Percentiles rank a stretch among this genome's conserved stretches.
Conservation (phyloP, 2,329 filamentous ascomycete genomes). For the Anisogramma anomala region DNA sequence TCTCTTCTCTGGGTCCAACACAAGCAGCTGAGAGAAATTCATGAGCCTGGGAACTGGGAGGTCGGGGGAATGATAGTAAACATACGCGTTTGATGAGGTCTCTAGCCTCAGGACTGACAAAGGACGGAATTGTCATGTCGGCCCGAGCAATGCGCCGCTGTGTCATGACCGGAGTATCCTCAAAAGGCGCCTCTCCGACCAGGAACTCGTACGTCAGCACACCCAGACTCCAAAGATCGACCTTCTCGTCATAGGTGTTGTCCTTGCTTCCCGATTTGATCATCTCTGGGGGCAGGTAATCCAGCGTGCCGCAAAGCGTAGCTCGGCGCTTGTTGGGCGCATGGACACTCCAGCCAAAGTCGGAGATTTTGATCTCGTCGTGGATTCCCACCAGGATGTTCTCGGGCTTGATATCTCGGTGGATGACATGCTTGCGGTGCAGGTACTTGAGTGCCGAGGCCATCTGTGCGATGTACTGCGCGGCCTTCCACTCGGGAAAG, state of each 20-base stretch:
- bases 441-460: conserved; percentile 80
- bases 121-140: conserved; percentile 86
- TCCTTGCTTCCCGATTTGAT: conserved; percentile 68
- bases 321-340: conserved; percentile 87
- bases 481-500: conserved; percentile 77
- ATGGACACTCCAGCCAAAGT: conserved; percentile 98
- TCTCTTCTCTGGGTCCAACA: conserved; percentile 86
- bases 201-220: conserved; percentile 95
- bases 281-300: conserved; percentile 98
- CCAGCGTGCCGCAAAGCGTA: conserved; percentile 93
- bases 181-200: conserved; percentile 91
- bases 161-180: conserved; percentile 91
- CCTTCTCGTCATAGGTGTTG: conserved; percentile 89
- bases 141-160: conserved; percentile 77
- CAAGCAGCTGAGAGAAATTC: conserved; percentile 53
- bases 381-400: conserved; percentile 95
- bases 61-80: conserved; percentile 21
- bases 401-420: conserved; percentile 94
- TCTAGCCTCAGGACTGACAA: conserved; percentile 78
- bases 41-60: conserved; percentile 11
- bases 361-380: conserved; percentile 95
- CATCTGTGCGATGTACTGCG: conserved; percentile 83
- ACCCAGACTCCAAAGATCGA: conserved; percentile 91
- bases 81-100: conserved; percentile 85
- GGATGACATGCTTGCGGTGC: conserved; percentile 95